Conservation (phyloP, 2,329 filamentous ascomycete genomes). For the Cercospora citrullina region DNA sequence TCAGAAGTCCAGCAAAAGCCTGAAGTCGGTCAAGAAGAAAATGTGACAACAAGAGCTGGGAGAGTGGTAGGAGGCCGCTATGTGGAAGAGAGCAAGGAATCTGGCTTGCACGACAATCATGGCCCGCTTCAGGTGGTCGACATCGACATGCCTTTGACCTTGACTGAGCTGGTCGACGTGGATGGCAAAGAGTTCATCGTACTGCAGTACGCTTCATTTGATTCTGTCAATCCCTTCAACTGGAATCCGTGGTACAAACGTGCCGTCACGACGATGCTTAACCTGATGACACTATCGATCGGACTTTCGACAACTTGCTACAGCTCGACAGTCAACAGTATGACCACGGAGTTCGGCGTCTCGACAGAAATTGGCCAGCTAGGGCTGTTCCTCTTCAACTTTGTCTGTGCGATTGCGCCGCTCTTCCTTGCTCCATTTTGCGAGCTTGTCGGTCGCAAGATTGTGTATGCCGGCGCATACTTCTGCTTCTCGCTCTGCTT, state of each 20-base stretch:
- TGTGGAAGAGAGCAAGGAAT: conserved; percentile 38
- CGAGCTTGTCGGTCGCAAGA: conserved; percentile 50
- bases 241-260: conserved; percentile 48
- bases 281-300: conserved; percentile 56
- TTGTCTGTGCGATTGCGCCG: conserved; percentile 51
- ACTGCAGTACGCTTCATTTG: conserved; percentile 49
- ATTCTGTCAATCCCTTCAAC: conserved; percentile 56
- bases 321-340: conserved; percentile 51
- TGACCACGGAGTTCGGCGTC: conserved; percentile 49
- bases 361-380: conserved; percentile 49
- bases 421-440: conserved; percentile 54
- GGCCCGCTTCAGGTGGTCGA: conserved; percentile 47
- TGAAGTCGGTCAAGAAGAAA: conserved; percentile 21
- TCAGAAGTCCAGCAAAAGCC: conserved; percentile 23
- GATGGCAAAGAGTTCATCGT: conserved; percentile 50
- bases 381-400: conserved; percentile 54
- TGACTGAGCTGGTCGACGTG: conserved; percentile 46
- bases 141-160: conserved; percentile 52
- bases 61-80: conserved; percentile 46
- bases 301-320: conserved; percentile 57
- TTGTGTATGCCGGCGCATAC: conserved; percentile 51
- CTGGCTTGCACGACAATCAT: conserved; percentile 36
- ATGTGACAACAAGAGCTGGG: conserved; percentile 31
- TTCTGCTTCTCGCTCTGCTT: conserved; percentile 51
- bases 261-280: conserved; percentile 51